Evolutionary conservation across 257 asterid species (phyloP), one percentile per base, ranked within the genome.

Genomic region (Sherardia arvensis): DNA sequence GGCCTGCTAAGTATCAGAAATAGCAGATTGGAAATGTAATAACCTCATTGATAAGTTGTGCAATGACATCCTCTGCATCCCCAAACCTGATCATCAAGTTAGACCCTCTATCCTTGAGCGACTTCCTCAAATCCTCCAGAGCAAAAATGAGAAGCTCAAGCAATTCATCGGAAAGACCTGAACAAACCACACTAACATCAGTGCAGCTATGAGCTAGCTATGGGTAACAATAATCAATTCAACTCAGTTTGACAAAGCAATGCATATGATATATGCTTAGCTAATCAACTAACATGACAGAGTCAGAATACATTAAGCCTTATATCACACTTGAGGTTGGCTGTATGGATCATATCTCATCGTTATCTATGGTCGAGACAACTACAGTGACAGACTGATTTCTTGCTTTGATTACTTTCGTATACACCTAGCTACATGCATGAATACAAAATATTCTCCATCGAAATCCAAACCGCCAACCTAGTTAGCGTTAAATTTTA

Each of bases 61-160:
- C 60, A 64, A 87, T 73, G 78, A 84, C 87, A 72, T 54, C 78
- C 73, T 87, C 96, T 25, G 96, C 87, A 63, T 48, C 81, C 72
- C 95, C 93, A 58, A 79, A 82, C 82, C 91, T 82, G 84, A 90
- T 72, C 96, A 90, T 84, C 77, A 87, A 76, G 85, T 90, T 78
- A 73, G 89, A 82, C 10, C 95, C 96, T 74, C 77, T 85, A 71
- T 77, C 81, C 76, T 74, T 84, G 34, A 90, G 84, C 74, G 80
- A 78, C 67, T 78, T 78, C 79, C 83, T 82, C 53, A 90, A 77
- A 78, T 90, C 97, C 69, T 83, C 84, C 83, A 90, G 69, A 40
- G 95, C 88, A 34, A 78, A 77, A 65, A 90, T 86, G 68, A 87
- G 89, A 73, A 85, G 78, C 69, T 85, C 93, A 18, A 85, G 77